Conservation (phyloP, 805 yeast genomes). For the Yueomyces sp. region DNA sequence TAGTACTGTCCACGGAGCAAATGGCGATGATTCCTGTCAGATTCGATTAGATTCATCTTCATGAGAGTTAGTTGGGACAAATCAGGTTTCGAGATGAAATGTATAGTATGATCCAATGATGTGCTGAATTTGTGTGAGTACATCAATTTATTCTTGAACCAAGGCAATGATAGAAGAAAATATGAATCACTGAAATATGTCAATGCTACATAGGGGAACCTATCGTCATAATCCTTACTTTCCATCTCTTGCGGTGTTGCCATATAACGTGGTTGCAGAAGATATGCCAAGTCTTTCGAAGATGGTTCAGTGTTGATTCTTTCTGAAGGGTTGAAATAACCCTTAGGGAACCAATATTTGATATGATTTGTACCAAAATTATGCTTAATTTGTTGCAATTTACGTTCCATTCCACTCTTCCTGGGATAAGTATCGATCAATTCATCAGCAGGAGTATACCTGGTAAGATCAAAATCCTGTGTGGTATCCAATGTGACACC, state of each 20-base stretch:
- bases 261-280: slow-evolving; percentile 11
- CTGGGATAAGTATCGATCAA: slow-evolving; percentile 4
- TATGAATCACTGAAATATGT: slow-evolving; percentile 49
- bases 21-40: not conserved
- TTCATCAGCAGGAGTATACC: slow-evolving; percentile 6
- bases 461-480: slow-evolving; percentile 1
- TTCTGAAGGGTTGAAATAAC: slow-evolving; percentile 17
- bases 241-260: not conserved
- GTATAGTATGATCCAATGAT: slow-evolving; percentile 53
- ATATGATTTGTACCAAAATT: slow-evolving; percentile 23
- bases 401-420: not conserved
- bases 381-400: not conserved
- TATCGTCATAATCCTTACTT: slow-evolving; percentile 8
- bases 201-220: slow-evolving; percentile 41
- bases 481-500: not conserved
- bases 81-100: slow-evolving; percentile 39
- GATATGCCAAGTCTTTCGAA: slow-evolving; percentile 10
- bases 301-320: not conserved
- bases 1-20: not conserved
- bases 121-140: slow-evolving; percentile 39
- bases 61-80: slow-evolving; percentile 21
- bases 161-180: slow-evolving; percentile 37
- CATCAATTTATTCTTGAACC: slow-evolving; percentile 34
- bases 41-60: not conserved
- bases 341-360: slow-evolving; percentile 25